These are phyloP conservation scores for Penicillium argentinense DNA, from an alignment of 495 filamentous ascomycete genomes.

Conservation along the genomic window DNA sequence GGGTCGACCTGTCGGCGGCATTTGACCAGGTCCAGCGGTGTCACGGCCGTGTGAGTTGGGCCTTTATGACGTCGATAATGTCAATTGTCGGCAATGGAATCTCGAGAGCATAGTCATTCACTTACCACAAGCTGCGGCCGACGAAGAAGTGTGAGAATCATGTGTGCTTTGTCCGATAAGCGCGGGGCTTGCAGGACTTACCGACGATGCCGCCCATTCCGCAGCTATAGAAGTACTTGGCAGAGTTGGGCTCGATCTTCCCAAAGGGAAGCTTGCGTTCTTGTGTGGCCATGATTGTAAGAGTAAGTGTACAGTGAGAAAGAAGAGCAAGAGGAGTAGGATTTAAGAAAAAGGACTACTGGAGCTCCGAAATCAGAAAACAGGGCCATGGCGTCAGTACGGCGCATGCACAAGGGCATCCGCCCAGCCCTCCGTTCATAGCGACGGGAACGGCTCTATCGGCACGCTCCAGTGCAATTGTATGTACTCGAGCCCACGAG, in stretches of 20 bases:
- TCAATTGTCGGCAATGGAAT: constrained; percentile 15
- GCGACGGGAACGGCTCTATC: constrained; percentile 22
- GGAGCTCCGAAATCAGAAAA: not conserved
- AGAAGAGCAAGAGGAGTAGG: not conserved
- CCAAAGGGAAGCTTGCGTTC: constrained; percentile 47
- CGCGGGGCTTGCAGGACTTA: constrained; percentile 26
- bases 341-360: not conserved
- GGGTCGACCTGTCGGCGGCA: constrained; percentile 71
- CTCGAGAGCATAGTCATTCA: not conserved
- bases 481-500: too few relatives aligned
- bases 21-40: constrained; percentile 66
- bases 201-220: constrained; percentile 64
- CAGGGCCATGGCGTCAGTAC: constrained; percentile 19
- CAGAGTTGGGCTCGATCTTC: constrained; percentile 66
- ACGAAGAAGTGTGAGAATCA: constrained; percentile 1
- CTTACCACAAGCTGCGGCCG: constrained; percentile 56
- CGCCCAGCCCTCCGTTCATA: too few relatives aligned
- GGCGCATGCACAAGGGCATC: constrained; percentile 7
- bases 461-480: too few relatives aligned
- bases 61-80: constrained; percentile 19
- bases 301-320: not conserved
- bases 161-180: not conserved
- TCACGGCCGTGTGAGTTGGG: constrained; percentile 60
- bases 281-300: constrained; percentile 33
- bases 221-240: constrained; percentile 66